Conservation (phyloP, 106 monocot species). For the Allium sativum region DNA sequence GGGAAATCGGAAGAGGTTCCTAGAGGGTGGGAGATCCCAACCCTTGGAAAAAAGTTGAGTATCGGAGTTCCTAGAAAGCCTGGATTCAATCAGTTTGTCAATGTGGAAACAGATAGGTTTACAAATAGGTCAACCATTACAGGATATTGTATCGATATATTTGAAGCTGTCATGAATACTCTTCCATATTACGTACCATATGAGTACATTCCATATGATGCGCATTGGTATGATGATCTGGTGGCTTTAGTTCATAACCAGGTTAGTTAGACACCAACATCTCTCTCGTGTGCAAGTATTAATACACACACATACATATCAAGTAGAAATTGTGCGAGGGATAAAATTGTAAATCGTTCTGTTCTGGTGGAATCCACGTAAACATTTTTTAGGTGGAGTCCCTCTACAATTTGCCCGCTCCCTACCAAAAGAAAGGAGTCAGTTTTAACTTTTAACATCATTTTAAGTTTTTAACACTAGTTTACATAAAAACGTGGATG, state of each 20-base stretch:
- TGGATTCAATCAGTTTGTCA: slow-evolving; percentile 6
- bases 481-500: too few relatives aligned
- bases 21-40: slow-evolving; percentile 37
- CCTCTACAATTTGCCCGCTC: too few relatives aligned
- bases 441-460: too few relatives aligned
- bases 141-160: slow-evolving; percentile 58
- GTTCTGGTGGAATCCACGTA: neutral
- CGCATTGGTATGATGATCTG: slow-evolving; percentile 23
- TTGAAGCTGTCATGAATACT: slow-evolving; percentile 25
- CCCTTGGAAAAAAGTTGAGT: slow-evolving; percentile 15
- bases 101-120: neutral
- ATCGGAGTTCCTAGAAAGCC: slow-evolving; percentile 18
- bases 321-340: neutral
- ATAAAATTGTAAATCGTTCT: too few relatives aligned
- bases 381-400: neutral
- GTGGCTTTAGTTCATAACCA: slow-evolving; percentile 34
- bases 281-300: too few relatives aligned
- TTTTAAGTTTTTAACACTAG: too few relatives aligned
- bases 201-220: slow-evolving; percentile 13
- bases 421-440: too few relatives aligned
- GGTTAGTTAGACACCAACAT: too few relatives aligned
- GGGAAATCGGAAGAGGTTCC: slow-evolving; percentile 17
- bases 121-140: neutral
- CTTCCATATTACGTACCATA: slow-evolving; percentile 33
- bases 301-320: neutral